Percentiles rank a stretch among this genome's conserved stretches.
phyloP scores from a whole-genome alignment of 1,284 basidiomycete species.

The Chondrostereum purpureum region DNA sequence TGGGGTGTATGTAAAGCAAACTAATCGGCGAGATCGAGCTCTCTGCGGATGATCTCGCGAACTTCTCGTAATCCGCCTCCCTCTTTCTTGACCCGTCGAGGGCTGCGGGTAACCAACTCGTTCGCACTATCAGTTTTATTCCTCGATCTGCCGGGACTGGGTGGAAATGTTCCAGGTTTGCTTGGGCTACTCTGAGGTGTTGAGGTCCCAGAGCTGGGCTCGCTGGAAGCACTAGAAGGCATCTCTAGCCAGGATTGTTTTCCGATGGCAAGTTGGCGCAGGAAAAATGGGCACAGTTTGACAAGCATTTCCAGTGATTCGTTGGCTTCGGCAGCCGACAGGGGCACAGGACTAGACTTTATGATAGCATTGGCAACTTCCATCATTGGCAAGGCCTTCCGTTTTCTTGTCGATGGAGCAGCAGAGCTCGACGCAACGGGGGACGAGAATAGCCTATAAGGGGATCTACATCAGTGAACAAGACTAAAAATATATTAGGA shows the following conservation, averaged over 20 bases:
- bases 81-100: constrained; percentile 59
- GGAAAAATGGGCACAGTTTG: constrained; percentile 71
- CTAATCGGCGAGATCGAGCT: constrained; percentile 55
- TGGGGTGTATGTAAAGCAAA: too few species aligned
- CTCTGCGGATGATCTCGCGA: constrained; percentile 68
- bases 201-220: too few species aligned
- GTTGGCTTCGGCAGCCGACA: constrained; percentile 66
- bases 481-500: too few species aligned
- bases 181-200: constrained; percentile 11
- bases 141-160: constrained; percentile 26
- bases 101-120: constrained; percentile 60
- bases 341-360: constrained; percentile 73
- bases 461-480: constrained; percentile 1
- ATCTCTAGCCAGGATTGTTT: constrained; percentile 79
- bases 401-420: constrained; percentile 53
- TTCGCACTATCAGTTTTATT: constrained; percentile 42
- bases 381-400: constrained; percentile 54
- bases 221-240: too few species aligned
- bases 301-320: constrained; percentile 64
- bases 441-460: constrained; percentile 59
- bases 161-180: constrained; percentile 24
- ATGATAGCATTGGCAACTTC: constrained; percentile 63
- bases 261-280: constrained; percentile 52
- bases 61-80: constrained; percentile 69
- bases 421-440: constrained; percentile 35